Evolutionary conservation across 805 yeast species (phyloP).

Genomic region (Myxozyma lipomycoides): DNA sequence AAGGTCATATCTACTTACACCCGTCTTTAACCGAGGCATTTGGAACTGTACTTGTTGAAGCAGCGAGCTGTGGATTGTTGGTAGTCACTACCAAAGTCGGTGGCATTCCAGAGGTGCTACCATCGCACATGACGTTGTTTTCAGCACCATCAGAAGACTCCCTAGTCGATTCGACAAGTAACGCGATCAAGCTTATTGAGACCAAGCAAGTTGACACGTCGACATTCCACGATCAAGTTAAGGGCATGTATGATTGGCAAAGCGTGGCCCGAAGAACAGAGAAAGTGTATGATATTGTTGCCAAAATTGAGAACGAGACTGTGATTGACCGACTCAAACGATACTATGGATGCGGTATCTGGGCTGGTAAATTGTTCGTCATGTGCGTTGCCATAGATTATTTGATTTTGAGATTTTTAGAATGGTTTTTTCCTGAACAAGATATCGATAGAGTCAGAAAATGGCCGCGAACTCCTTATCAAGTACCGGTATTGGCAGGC

Average conservation of each 20-base stretch:
- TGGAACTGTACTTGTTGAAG: slow-evolving; percentile 95
- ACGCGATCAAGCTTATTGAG: slow-evolving; percentile 63
- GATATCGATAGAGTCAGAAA: slow-evolving; percentile 71
- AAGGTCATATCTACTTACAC: slow-evolving; percentile 90
- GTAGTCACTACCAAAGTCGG: slow-evolving; percentile 96
- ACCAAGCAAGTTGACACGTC: slow-evolving; percentile 63
- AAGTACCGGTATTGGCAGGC: slow-evolving; percentile 18
- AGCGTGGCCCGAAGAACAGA: slow-evolving; percentile 86
- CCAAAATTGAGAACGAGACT: slow-evolving; percentile 44
- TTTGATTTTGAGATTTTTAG: slow-evolving; percentile 57
- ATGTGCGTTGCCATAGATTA: slow-evolving; percentile 79
- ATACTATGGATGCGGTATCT: slow-evolving; percentile 59
- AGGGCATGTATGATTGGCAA: slow-evolving; percentile 84
- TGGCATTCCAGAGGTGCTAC: slow-evolving; percentile 95
- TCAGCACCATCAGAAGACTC: slow-evolving; percentile 86
- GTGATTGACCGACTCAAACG: slow-evolving; percentile 57
- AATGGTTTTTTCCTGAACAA: slow-evolving; percentile 63
- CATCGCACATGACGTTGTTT: slow-evolving; percentile 86
- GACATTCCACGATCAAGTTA: slow-evolving; percentile 71
- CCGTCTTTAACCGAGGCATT: slow-evolving; percentile 95
- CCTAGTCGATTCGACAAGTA: slow-evolving; percentile 61
- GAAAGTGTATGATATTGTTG: slow-evolving; percentile 59
- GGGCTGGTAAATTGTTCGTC: slow-evolving; percentile 83
- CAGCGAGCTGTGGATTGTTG: slow-evolving; percentile 89
- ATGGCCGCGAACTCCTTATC: slow-evolving; percentile 27